Evolutionary conservation across 805 yeast genomes (phyloP), one percentile per base, ranked within the genome.

Genomic region (Pichia deserticola): DNA sequence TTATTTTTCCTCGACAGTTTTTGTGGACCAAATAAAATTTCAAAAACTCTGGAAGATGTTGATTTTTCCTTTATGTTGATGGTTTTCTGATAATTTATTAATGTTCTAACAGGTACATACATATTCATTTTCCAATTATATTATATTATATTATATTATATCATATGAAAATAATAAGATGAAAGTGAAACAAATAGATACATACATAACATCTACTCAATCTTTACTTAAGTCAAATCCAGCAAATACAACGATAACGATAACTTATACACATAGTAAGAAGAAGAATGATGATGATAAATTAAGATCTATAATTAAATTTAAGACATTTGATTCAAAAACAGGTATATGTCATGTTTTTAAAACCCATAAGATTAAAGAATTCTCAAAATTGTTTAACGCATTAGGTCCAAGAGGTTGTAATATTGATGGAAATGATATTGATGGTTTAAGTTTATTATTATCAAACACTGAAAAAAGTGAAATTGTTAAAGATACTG

Each of bases 391-490:
- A 56, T 61, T 89, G 27, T 68, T 86, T 62, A 77, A 86, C 44
- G 84, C 86, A 7, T 60, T 89, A 44, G 95, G 95, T 0, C 89
- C 89, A 5, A 69, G 74, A 48, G 84, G 68, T 13, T 57, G 82
- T 45, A 48, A 39, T 42, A 41, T 54, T 11, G 42, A 51, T 3
- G 50, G 54, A 11, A 44, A 56, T n/a, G 63, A 62, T 45, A 45
- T 62, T 28, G 59, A 59, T 15, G 67, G 67, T 3, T 49, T 61
- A 29, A 51, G 61, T 28, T 49, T 62, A 42, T 44, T 60, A 25
- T 52, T 63, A 56, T 49, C 58, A 11, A 60, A 63, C 47, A 54
- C 49, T 28, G 56, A 57, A 28, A 54, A 54, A n/a, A 51, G 48
- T 15, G 51, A 51, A 25, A 44, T 53, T 28, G 54, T 54, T 29